Conservation (phyloP, 441 rosid species). For the Bruguiera hainesii region DNA sequence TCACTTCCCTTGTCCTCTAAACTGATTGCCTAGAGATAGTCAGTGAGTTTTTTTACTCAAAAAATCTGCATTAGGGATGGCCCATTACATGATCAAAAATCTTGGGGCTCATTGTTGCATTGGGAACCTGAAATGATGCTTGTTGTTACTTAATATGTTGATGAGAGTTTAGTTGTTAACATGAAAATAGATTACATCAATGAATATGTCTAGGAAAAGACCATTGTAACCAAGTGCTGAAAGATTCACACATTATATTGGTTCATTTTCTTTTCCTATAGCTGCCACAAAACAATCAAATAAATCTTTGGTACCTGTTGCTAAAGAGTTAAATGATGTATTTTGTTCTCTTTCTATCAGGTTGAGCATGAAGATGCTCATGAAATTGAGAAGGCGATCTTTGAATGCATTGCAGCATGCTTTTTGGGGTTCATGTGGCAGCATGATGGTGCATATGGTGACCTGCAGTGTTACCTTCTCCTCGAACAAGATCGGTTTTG, state of each 20-base stretch:
- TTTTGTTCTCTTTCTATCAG: constrained; percentile 24
- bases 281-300: neutral
- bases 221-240: too few species aligned
- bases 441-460: too few species aligned
- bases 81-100: too few species aligned
- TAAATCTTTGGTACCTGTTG: neutral
- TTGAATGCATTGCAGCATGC: neutral
- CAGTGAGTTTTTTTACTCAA: too few species aligned
- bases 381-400: constrained; percentile 11
- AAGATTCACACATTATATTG: neutral
- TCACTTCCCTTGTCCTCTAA: too few species aligned
- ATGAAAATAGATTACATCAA: too few species aligned
- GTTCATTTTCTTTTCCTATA: neutral
- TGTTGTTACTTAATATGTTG: neutral
- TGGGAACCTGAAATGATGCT: neutral
- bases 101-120: neutral
- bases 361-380: constrained; percentile 54
- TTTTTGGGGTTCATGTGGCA: too few species aligned
- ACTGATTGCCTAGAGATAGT: too few species aligned
- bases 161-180: neutral
- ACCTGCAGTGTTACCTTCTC: too few species aligned
- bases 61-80: too few species aligned
- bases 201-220: too few species aligned
- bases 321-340: neutral
- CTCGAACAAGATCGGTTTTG: too few species aligned